Evolutionary conservation across 2,329 filamentous ascomycete species (phyloP), one percentile per base, ranked within the genome.

Genomic region (Trichoderma atrobrunneum): DNA sequence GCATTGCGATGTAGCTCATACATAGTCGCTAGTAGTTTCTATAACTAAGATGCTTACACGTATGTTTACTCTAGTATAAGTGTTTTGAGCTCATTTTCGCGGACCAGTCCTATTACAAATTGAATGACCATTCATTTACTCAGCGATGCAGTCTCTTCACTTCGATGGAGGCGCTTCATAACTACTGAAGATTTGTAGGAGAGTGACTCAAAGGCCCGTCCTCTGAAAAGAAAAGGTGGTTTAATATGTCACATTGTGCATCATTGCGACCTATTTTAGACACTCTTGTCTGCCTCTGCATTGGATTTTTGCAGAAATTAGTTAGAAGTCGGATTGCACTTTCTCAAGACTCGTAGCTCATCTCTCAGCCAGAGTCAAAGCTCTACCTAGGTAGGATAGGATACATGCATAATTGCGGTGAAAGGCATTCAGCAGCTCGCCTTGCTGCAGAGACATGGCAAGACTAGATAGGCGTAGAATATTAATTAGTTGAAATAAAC

Each of bases 21-120:
- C n/a, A 24, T 24, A 3, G 11, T 24, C 11, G 10, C 43, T 21
- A 12, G 10, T 21, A 51, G n/a, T 7, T 24, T 43, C 30, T 8
- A 32, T 6, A 24, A 51, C 11, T 51, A 3, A 24, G 48, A 51
- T 24, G 48, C 48, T 54, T 24, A 11, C 14, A 7, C 14, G 32
- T 16, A n/a, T 43, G 39, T n/a, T 43, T 10, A 39, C 3, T 24
- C 14, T 14, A 54, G n/a, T 7, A 11, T 54, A 54, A 24, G 2
- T 7, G n/a, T 24, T 6, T 24, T 12, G 10, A 24, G n/a, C 10
- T 51, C 10, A 51, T 7, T 14, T 12, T 7, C 43, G 16, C 14
- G 1, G 3, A 14, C 21, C 7, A 24, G 11, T 7, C n/a, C 3
- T 24, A 14, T 12, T 0, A 24, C 43, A 3, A 3, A 1, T 14